phyloP scores from a whole-genome alignment of 345 rosid species.

The Salix brachista region DNA sequence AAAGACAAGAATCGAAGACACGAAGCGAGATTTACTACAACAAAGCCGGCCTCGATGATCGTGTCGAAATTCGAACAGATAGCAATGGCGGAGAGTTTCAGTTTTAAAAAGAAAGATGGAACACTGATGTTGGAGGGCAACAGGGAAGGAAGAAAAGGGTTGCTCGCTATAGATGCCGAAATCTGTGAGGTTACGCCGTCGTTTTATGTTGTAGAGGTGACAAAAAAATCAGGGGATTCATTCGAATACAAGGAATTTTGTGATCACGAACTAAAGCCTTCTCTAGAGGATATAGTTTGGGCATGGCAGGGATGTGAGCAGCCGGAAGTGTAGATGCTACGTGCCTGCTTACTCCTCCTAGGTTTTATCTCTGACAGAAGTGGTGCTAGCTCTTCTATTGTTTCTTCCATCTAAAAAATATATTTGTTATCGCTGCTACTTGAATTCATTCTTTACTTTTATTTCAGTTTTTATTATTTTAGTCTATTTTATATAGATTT shows the following conservation, averaged over 20 bases:
- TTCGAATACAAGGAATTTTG: conserved; percentile 65
- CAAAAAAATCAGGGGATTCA: conserved; percentile 73
- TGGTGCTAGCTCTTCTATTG: background rate
- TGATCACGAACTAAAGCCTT: conserved; percentile 60
- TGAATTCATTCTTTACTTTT: no score
- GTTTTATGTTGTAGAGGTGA: conserved; percentile 68
- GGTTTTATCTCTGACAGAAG: background rate
- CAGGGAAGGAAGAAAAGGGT: conserved; percentile 81
- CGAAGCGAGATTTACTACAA: conserved; percentile 52
- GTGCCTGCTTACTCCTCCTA: no score
- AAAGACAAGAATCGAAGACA: conserved; percentile 26
- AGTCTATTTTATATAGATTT: no score
- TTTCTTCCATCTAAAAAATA: background rate
- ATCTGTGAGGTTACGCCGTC: conserved; percentile 71
- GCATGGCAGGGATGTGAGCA: conserved; percentile 58
- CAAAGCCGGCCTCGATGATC: conserved; percentile 51
- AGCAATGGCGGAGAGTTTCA: conserved; percentile 51
- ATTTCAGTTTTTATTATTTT: no score
- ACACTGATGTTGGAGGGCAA: conserved; percentile 54
- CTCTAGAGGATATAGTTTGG: conserved; percentile 88
- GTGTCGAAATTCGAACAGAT: conserved; percentile 71
- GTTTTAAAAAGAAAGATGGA: conserved; percentile 47
- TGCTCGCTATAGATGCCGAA: conserved; percentile 63
- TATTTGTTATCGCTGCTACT: no score
- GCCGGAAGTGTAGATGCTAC: conserved; percentile 7